Evolutionary conservation across 306 rosid genomes (phyloP), one percentile per base, ranked within the genome.

Genomic region (Quercus mongolica): DNA sequence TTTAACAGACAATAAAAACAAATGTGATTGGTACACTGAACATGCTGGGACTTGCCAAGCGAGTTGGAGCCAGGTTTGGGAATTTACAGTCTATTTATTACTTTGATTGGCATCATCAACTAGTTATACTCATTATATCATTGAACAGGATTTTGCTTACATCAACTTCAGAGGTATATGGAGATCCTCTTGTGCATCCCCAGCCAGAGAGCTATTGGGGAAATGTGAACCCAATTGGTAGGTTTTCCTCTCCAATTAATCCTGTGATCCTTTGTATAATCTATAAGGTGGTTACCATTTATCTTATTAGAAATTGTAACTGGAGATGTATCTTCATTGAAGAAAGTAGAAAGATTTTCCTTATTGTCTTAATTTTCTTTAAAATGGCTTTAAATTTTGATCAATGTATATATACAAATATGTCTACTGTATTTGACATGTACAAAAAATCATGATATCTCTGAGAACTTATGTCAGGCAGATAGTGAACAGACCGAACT

Each of bases 41-140:
- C 86, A 92, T 94, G 99, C 94, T 94, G 74, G 97, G 99, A 85
- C 99, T 94, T 74, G 99, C 99, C 44, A 94, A 94, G 86, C 93
- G 99, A 57, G 97, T 94, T 65, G 99, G 99, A 73, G 99, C 99
- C 26, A 95, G 99, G 99, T 92, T 79, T n/a, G 78, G 38, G 46
- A 49, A 28, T 31, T 61, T 2, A 15, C 30, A 77, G 54, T 20
- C 5, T 33, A 58, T 38, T 21, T 6, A 80, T 59, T 80, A 26
- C 57, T 19, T 82, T 83, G 58, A 46, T 44, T 74, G 35, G 49
- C 73, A 57, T 72, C 73, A 76, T 70, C 46, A 5, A 51, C 30
- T 83, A 79, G 26, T 56, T 75, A 85, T 71, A 87, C 63, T 44
- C 31, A 83, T 71, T 30, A 30, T 68, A 56, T 64, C 70, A 23